Evolutionary conservation across 176 grass and related monocot species (phyloP).

Genomic region (Oryza coarctata): DNA sequence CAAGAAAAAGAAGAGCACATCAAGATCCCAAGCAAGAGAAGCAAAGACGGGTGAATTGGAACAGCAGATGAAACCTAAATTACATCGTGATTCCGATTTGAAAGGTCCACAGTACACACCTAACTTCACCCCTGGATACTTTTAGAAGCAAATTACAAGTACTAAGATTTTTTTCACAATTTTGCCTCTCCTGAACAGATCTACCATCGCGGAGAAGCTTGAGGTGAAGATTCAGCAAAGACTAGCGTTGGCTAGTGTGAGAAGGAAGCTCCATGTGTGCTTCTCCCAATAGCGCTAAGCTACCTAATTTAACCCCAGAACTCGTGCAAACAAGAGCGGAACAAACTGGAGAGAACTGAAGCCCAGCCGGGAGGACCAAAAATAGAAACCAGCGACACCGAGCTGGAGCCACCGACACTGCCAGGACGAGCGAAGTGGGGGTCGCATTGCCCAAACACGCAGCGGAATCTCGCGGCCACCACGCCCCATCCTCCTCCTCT

Average conservation of each 20-base stretch:
- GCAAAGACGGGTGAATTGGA: neutral
- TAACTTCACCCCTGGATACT: neutral
- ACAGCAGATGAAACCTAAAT: neutral
- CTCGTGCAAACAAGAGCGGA: neutral
- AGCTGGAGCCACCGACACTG: conserved; percentile 33
- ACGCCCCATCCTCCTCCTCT: neutral
- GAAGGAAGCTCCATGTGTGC: neutral
- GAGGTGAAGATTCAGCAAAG: neutral
- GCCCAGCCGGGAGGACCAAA: neutral
- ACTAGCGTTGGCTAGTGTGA: neutral
- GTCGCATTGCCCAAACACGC: conserved; percentile 22
- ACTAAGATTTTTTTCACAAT: neutral
- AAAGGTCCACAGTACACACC: conserved; percentile 13
- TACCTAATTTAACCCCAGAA: neutral
- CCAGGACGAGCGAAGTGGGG: neutral
- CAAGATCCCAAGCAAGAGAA: conserved; percentile 33
- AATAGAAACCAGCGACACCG: conserved; percentile 25
- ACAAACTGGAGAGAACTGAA: neutral
- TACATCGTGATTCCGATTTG: neutral
- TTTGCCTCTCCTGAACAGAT: conserved; percentile 13
- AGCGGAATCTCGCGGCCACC: neutral
- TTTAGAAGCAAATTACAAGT: neutral
- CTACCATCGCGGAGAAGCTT: neutral
- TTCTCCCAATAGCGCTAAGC: neutral
- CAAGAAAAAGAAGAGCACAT: conserved; percentile 25